phyloP scores from a whole-genome alignment of 2,329 filamentous ascomycete species.

The Alternaria rosae region DNA sequence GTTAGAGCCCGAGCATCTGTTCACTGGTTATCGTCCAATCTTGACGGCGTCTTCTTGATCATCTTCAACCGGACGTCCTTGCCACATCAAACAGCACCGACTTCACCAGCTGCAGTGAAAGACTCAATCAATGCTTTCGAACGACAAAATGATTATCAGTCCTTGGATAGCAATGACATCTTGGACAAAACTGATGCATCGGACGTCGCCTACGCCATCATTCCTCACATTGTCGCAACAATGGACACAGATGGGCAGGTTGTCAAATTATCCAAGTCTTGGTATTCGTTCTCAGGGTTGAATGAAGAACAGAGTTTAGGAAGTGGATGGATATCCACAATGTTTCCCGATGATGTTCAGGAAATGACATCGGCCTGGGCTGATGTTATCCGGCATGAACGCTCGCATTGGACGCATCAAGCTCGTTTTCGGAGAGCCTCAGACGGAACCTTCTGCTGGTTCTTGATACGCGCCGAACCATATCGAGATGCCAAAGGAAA shows the following conservation, averaged over 20 bases:
- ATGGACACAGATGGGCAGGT: constrained; percentile 11
- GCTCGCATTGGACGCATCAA: constrained; percentile 11
- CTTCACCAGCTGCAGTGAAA: neutral
- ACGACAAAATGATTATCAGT: no score
- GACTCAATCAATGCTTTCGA: no score
- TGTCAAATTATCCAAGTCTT: constrained; percentile 4
- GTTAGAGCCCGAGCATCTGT: constrained; percentile 8
- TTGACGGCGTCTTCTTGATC: constrained; percentile 4
- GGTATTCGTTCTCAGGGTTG: constrained; percentile 14
- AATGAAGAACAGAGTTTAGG: constrained; percentile 13
- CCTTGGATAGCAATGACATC: no score
- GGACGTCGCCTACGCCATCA: neutral
- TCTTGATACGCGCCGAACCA: constrained; percentile 10
- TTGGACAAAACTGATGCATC: no score
- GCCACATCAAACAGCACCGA: neutral
- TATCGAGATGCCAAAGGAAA: constrained; percentile 5
- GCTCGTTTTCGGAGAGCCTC: constrained; percentile 2
- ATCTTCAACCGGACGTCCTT: constrained; percentile 8
- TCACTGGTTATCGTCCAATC: neutral
- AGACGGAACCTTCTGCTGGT: no score
- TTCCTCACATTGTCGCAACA: constrained; percentile 11
- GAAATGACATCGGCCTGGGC: constrained; percentile 4
- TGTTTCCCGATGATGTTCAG: constrained; percentile 12
- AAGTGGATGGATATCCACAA: constrained; percentile 4
- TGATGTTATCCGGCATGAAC: constrained; percentile 5